Conservation (phyloP, 495 filamentous ascomycete species). For the Hypoxylon rickii region DNA sequence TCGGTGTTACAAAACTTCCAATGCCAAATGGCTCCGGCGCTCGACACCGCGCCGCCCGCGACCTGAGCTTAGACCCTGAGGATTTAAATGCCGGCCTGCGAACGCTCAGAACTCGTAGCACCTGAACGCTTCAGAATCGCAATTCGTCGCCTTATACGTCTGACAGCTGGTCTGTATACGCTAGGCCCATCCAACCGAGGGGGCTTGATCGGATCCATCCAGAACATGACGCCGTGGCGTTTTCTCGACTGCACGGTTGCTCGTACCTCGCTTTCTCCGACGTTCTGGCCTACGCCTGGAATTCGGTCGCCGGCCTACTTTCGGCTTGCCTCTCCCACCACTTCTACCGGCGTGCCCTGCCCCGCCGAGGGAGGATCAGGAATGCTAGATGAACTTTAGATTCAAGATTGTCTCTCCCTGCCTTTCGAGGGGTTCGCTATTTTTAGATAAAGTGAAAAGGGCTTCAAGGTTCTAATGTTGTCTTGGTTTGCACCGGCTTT, state of each 20-base stretch:
- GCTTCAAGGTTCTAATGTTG: too few relatives aligned
- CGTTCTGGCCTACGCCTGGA: conserved; percentile 14
- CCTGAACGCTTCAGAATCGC: too few relatives aligned
- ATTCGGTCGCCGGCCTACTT: conserved; percentile 16
- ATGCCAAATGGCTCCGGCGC: not conserved
- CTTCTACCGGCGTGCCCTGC: conserved; percentile 6
- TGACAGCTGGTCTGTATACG: too few relatives aligned
- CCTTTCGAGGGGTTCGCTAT: conserved; percentile 15
- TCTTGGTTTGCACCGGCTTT: too few relatives aligned
- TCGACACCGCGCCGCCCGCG: conserved; percentile 1
- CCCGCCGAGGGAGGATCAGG: conserved; percentile 2
- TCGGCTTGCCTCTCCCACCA: conserved; percentile 1
- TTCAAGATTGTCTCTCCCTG: conserved; percentile 8
- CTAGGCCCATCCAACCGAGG: not conserved
- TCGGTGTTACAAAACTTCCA: not conserved
- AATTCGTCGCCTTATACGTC: too few relatives aligned
- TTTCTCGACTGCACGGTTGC: not conserved
- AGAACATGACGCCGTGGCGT: conserved; percentile 9
- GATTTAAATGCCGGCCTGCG: conserved; percentile 1
- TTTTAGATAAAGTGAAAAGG: conserved; percentile 23
- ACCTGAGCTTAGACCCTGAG: conserved; percentile 9
- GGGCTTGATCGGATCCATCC: conserved; percentile 11
- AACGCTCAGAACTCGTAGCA: not conserved
- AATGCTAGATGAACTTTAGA: not conserved
- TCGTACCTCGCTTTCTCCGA: not conserved